Conservation (phyloP, 148 eudicot species). For the Amaranthus hypochondriacus region DNA sequence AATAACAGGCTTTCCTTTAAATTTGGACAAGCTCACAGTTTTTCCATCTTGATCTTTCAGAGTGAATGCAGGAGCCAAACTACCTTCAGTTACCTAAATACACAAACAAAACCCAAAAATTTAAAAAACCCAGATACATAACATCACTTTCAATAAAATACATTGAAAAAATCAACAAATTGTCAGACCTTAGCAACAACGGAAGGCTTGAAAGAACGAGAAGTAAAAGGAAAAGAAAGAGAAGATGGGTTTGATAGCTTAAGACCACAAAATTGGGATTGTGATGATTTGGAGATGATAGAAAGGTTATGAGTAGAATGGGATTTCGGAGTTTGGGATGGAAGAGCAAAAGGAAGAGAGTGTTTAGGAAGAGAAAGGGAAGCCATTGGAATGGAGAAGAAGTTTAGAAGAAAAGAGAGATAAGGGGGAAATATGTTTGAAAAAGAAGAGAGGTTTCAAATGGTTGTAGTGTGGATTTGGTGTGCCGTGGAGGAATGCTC, state of each 20-base stretch:
- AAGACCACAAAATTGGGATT: slow-evolving; percentile 59
- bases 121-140: slow-evolving; percentile 11
- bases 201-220: slow-evolving; percentile 26
- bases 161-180: neutral
- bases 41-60: slow-evolving; percentile 93
- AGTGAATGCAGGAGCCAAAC: slow-evolving; percentile 57
- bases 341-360: slow-evolving; percentile 36
- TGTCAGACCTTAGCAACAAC: slow-evolving; percentile 60
- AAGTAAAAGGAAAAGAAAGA: slow-evolving; percentile 28
- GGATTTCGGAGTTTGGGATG: slow-evolving; percentile 41
- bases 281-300: slow-evolving; percentile 42
- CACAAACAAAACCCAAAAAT: neutral
- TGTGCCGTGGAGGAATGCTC: slow-evolving; percentile 13
- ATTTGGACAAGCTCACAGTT: slow-evolving; percentile 73
- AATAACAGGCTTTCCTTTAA: slow-evolving; percentile 89
- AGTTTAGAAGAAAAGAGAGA: neutral
- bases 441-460: neutral
- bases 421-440: neutral
- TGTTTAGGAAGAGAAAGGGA: slow-evolving; percentile 48
- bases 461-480: neutral
- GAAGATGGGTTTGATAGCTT: slow-evolving; percentile 39
- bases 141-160: neutral
- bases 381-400: slow-evolving; percentile 37
- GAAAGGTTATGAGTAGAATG: slow-evolving; percentile 29
- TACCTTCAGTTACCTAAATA: slow-evolving; percentile 70